phyloP scores from a whole-genome alignment of 139 green algal genomes.

The Chlamydomonas sp. region DNA sequence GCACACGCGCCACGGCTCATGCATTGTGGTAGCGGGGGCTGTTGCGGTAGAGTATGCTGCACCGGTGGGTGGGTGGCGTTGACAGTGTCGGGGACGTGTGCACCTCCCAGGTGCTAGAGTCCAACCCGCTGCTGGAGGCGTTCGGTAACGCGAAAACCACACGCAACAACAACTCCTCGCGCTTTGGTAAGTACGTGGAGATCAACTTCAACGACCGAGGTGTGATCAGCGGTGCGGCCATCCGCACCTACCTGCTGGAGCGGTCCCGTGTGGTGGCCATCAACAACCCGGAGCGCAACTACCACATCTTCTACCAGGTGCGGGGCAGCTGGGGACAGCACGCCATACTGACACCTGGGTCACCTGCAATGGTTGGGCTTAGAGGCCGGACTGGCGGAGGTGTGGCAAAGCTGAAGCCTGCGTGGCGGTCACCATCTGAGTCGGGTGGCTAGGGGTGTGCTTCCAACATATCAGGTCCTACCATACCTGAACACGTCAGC shows the following conservation, averaged over 20 bases:
- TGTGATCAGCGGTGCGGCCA: conserved; percentile 88
- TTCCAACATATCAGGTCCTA: too few relatives aligned
- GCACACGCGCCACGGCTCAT: not conserved
- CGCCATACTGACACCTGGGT: not conserved
- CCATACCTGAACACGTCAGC: too few relatives aligned
- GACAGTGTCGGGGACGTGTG: too few relatives aligned
- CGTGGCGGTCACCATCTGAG: too few relatives aligned
- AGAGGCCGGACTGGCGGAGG: too few relatives aligned
- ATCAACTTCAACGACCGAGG: conserved; percentile 95
- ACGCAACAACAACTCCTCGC: conserved; percentile 97
- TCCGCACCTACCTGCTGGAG: conserved; percentile 98
- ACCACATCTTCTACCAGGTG: conserved; percentile 99
- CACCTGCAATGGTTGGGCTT: too few relatives aligned
- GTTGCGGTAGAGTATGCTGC: too few relatives aligned
- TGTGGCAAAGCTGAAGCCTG: too few relatives aligned
- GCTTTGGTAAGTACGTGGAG: conserved; percentile 99
- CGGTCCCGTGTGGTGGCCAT: conserved; percentile 92
- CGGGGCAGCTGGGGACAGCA: not conserved
- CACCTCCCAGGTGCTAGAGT: conserved; percentile 87
- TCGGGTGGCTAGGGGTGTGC: too few relatives aligned
- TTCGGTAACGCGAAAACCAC: conserved; percentile 99
- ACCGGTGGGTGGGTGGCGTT: too few relatives aligned
- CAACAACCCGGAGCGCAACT: conserved; percentile 97
- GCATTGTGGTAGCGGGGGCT: not conserved
- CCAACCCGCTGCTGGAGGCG: conserved; percentile 97